Conservation (phyloP, 495 filamentous ascomycete species). For the Poronia punctata region DNA sequence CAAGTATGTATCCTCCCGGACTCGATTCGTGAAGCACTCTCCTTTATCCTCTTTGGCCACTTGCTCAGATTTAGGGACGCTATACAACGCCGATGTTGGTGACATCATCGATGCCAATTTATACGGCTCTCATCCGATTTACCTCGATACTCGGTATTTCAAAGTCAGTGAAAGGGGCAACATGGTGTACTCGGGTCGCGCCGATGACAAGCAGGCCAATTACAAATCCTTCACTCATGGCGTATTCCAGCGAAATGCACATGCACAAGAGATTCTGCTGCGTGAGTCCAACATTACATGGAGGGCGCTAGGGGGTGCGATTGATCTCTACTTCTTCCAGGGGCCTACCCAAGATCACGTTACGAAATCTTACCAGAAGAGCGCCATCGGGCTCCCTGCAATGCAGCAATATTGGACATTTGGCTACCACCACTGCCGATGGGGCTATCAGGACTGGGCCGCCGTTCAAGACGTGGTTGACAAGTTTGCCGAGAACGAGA, state of each 20-base stretch:
- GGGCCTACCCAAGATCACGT: conserved; percentile 67
- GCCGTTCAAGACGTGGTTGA: conserved; percentile 69
- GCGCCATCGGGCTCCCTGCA: conserved; percentile 62
- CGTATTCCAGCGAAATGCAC: conserved; percentile 73
- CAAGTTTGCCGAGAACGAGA: conserved; percentile 62
- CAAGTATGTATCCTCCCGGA: conserved; percentile 40
- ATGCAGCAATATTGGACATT: conserved; percentile 90
- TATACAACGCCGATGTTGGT: conserved; percentile 63
- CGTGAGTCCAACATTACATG: conserved; percentile 63
- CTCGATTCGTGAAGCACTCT: background rate
- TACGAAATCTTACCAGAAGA: conserved; percentile 59
- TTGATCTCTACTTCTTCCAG: conserved; percentile 79
- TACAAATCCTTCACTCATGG: conserved; percentile 70
- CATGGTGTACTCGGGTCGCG: conserved; percentile 46
- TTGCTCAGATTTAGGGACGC: conserved; percentile 42
- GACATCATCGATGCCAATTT: conserved; percentile 64
- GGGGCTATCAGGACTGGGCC: conserved; percentile 72
- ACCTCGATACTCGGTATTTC: conserved; percentile 71
- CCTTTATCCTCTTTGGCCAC: background rate
- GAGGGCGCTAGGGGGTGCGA: conserved; percentile 68
- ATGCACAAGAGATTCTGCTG: conserved; percentile 70
- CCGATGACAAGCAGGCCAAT: conserved; percentile 43
- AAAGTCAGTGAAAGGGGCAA: conserved; percentile 45
- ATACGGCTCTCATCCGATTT: conserved; percentile 77
- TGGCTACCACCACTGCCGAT: conserved; percentile 79